Base-by-base conservation (phyloP, 305 asterid genomes). In the Solanum aculeatissimum region DNA sequence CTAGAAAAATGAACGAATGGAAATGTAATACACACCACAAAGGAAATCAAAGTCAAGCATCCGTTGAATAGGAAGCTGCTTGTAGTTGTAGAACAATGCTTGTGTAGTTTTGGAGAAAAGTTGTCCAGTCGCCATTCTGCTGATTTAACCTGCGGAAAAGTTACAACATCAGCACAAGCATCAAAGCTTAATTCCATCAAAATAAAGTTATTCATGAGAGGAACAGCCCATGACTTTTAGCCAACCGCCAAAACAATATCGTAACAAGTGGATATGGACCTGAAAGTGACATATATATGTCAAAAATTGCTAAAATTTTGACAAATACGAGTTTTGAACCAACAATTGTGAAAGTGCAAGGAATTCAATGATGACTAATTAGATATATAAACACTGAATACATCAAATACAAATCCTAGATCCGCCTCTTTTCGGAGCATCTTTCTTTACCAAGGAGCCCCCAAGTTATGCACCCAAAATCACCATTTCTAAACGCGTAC, bases 31-130 rank as follows among this genome's bases (percentile, higher is more conserved):
- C 81, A 63, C 75, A 97, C 99, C 99, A 86, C 97, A 97, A 81
- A 97, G 98, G 92, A 97, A 95, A 89, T 97, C 99, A 89, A 97
- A 97, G 90, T 97, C 99, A 82, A 97, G 98, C 99, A 97, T 97
- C 89, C 99, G 96, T 89, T 97, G 99, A 83, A 97, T 92, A 2
- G 97, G 98, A 47, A 93, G 95, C 78, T 94, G 97, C 95, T 95
- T 97, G 92, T 89, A 97, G 83, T 97, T 97, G 89, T 97, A 97
- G 87, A 97, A 97, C 53, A 97, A 87, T 10, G 99, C 97, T 87
- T 97, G 98, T 35, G 99, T 97, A 84, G 93, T 92, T 90, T 92
- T 94, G 77, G 99, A 97, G 90, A 97, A 97, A 87, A 97, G 91
- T 85, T 95, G 97, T 81, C 99, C 98, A 7, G 98, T 91, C 55